phyloP scores from a whole-genome alignment of 176 grass and related monocot species.

The Aegilops tauschii region DNA sequence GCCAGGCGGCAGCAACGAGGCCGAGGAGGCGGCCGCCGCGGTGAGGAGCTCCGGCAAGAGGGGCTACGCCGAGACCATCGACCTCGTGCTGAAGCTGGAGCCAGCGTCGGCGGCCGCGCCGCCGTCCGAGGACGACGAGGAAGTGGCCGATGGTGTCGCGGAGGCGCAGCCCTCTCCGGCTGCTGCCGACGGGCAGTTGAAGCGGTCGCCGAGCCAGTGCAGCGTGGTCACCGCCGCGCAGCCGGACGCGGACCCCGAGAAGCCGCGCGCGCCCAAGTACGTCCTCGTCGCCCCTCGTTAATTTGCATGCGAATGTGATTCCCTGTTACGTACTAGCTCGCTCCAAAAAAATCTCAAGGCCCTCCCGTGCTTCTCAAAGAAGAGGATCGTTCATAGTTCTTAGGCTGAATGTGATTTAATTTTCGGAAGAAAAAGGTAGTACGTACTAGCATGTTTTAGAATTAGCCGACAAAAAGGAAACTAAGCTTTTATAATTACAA shows the following conservation, averaged over 20 bases:
- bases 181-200: slow-evolving; percentile 28
- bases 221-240: slow-evolving; percentile 41
- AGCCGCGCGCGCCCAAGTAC: slow-evolving; percentile 73
- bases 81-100: slow-evolving; percentile 68
- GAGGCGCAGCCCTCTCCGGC: not conserved
- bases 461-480: too few species aligned
- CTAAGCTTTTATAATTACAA: not conserved
- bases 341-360: not conserved
- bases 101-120: not conserved
- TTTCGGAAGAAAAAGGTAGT: too few species aligned
- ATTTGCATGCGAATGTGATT: not conserved
- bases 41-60: slow-evolving; percentile 51
- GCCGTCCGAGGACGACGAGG: not conserved
- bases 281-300: not conserved
- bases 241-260: slow-evolving; percentile 41
- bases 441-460: too few species aligned
- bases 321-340: too few species aligned
- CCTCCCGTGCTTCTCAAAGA: not conserved
- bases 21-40: slow-evolving; percentile 23
- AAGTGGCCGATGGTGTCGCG: not conserved
- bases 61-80: slow-evolving; percentile 65
- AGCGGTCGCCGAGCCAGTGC: slow-evolving; percentile 52
- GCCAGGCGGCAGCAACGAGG: slow-evolving; percentile 16
- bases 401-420: not conserved
- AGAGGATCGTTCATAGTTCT: not conserved